These are phyloP conservation scores for Eucalyptus regnans DNA, from an alignment of 345 rosid species.

Conservation along the genomic window DNA sequence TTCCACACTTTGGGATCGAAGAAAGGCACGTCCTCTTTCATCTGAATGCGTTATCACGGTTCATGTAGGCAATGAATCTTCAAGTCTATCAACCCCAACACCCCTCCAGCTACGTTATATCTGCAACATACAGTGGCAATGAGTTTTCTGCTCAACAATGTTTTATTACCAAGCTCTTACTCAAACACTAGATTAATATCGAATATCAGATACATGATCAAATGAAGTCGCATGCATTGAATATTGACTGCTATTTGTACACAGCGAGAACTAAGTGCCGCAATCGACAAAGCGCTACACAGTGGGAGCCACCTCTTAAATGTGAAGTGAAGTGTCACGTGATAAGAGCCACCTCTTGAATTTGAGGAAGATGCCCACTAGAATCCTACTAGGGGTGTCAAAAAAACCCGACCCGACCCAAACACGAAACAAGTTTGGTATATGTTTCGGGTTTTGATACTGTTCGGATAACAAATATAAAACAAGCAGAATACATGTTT, in stretches of 20 bases:
- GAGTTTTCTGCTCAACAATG: background rate
- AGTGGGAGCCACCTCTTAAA: background rate
- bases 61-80: background rate
- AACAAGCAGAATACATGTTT: too few species aligned
- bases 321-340: background rate
- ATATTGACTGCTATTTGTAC: rapidly evolving
- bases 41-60: background rate
- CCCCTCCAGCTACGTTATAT: background rate
- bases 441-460: too few species aligned
- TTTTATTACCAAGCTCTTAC: background rate
- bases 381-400: background rate
- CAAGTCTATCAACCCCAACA: background rate
- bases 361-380: background rate
- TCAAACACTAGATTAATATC: background rate
- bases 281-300: background rate
- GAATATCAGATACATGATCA: background rate
- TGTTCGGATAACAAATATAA: too few species aligned
- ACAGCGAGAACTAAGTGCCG: background rate
- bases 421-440: too few species aligned
- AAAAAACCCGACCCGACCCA: too few species aligned
- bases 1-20: background rate
- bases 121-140: background rate
- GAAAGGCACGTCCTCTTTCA: background rate
- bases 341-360: background rate
- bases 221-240: background rate